Evolutionary conservation across 1,139 yeast genomes (phyloP), one percentile per base, ranked within the genome.

Genomic region (Suhomyces choctaworum): DNA sequence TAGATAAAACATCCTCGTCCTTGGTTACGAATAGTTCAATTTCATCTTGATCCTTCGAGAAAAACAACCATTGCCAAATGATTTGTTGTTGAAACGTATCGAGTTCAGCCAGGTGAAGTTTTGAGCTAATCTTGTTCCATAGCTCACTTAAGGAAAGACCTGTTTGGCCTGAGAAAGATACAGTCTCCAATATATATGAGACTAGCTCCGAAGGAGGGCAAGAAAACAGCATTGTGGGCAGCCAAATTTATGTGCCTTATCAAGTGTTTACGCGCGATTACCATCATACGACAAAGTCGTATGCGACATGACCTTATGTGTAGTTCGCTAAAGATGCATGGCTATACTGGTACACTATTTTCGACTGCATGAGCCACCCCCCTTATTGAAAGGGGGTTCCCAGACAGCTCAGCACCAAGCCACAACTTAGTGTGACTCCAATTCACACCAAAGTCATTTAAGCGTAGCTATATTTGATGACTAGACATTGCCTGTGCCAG

Each of bases 51-150:
- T 48, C 47, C n/a, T 47, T 54, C 22, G 48, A 47, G 40, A 56
- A 60, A 37, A 66, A 66, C 16, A 67, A 34, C 73, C 73, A 66
- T 40, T 60, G 62, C 73, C 73, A 67, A 12, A 67, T 56, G 5
- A 60, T 52, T 42, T 58, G 62, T 44, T 65, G 66, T 39, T 62
- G 66, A 46, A 65, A 66, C 5, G 45, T 45, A 48, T 67, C 72
- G 9, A 65, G 27, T 16, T 37, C 37, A 2, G 37, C 32, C 45
- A 47, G 54, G 4, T 44, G 37, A 27, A 62, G 44, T 36, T 53
- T 58, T 1, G 29, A 7, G 7, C 48, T 38, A 8, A 66, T 50
- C 9, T 47, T 37, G 1, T n/a, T 23, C 73, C 73, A 67, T 30
- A 67, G 37, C 21, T 64, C 64, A 14, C 42, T 33, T 16, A 66